These are phyloP conservation scores for Amanita pallidorosea DNA, from an alignment of 768 basidiomycete genomes.

Conservation along the genomic window DNA sequence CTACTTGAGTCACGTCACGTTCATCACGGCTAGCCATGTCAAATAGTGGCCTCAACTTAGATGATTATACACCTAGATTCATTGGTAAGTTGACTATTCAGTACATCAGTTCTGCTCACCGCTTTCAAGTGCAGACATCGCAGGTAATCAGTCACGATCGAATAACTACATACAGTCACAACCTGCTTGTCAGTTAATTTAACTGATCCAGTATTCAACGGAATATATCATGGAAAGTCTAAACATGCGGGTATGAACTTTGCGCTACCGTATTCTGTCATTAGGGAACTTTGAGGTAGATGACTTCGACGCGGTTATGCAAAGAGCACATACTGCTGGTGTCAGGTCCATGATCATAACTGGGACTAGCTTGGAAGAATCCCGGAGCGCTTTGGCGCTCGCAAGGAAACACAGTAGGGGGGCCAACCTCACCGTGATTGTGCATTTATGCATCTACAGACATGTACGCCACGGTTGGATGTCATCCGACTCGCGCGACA, in stretches of 20 bases:
- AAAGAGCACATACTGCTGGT: constrained; percentile 45
- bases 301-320: constrained; percentile 50
- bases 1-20: no score
- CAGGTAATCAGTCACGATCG: neutral
- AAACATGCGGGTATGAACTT: constrained; percentile 36
- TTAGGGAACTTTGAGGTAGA: constrained; percentile 23
- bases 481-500: constrained; percentile 65
- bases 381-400: constrained; percentile 45
- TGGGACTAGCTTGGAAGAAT: constrained; percentile 60
- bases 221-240: constrained; percentile 33
- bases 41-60: neutral
- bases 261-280: neutral
- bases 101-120: neutral
- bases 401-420: constrained; percentile 43
- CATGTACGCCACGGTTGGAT: constrained; percentile 66
- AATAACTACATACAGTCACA: neutral
- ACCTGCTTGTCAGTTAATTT: constrained; percentile 17
- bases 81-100: neutral
- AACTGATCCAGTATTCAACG: constrained; percentile 48
- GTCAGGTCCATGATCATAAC: constrained; percentile 69
- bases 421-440: neutral
- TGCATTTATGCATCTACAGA: constrained; percentile 20
- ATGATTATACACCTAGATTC: neutral
- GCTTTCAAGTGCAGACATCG: neutral
- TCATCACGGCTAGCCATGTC: neutral